Percentiles rank a stretch among this genome's conserved stretches.
These are phyloP conservation scores for Dionaea muscipula DNA, from an alignment of 179 eudicot species.

Conservation along the genomic window DNA sequence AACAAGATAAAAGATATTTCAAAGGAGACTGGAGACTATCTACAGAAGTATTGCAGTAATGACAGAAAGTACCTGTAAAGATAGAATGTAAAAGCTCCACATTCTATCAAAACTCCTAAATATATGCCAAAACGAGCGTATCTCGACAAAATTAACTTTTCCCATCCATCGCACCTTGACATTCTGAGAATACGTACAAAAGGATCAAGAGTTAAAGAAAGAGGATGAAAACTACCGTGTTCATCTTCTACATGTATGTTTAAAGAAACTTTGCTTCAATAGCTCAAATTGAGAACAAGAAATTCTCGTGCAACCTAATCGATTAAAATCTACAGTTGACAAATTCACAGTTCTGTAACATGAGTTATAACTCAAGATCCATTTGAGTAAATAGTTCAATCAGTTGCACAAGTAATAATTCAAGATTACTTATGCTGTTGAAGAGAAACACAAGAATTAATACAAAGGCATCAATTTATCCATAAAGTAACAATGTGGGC, in stretches of 20 bases:
- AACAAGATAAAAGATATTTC: background rate
- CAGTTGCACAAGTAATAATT: too few relatives aligned
- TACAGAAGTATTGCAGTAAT: background rate
- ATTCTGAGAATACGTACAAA: conserved; percentile 22
- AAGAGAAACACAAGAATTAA: too few relatives aligned
- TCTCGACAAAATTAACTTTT: conserved; percentile 62
- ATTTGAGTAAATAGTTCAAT: too few relatives aligned
- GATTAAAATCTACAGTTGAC: too few relatives aligned
- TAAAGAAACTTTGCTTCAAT: too few relatives aligned
- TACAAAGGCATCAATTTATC: too few relatives aligned
- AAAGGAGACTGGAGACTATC: background rate
- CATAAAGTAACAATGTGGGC: too few relatives aligned
- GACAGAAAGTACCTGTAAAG: conserved; percentile 39
- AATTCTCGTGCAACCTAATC: too few relatives aligned
- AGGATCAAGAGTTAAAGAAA: background rate
- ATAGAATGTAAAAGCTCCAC: conserved; percentile 57
- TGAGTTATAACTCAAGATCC: too few relatives aligned
- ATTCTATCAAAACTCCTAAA: conserved; percentile 66
- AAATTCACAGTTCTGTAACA: too few relatives aligned
- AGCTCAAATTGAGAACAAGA: too few relatives aligned
- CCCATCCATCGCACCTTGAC: conserved; percentile 48
- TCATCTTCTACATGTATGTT: background rate
- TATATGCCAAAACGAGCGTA: conserved; percentile 56
- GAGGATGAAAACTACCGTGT: background rate
- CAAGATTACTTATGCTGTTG: too few relatives aligned